These are phyloP conservation scores for Cutaneotrichosporon sp. DNA, from an alignment of 1,284 basidiomycete genomes.

Conservation along the genomic window DNA sequence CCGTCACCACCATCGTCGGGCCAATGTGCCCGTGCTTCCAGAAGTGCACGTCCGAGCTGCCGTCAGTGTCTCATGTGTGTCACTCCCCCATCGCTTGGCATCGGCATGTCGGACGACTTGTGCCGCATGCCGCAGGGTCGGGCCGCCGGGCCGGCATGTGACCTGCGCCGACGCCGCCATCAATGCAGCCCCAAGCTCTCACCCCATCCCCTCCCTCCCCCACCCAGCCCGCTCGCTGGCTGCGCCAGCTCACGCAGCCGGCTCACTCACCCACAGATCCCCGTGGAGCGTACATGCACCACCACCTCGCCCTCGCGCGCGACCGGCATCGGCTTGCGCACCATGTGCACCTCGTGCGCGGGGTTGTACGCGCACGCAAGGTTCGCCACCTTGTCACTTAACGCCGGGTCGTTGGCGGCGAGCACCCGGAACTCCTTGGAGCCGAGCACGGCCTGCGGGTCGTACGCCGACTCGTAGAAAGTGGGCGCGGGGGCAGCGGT, in stretches of 20 bases:
- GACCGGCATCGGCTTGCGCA: slow-evolving; percentile 50
- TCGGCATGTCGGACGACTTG: too few species aligned
- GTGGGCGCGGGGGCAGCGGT: slow-evolving; percentile 12
- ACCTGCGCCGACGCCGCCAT: too few species aligned
- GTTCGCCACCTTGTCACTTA: slow-evolving; percentile 33
- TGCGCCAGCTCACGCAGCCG: too few species aligned
- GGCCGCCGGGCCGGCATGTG: too few species aligned
- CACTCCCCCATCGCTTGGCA: too few species aligned
- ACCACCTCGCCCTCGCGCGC: slow-evolving; percentile 53
- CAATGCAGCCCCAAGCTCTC: too few species aligned
- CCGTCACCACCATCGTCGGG: slow-evolving; percentile 51
- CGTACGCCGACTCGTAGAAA: slow-evolving; percentile 41
- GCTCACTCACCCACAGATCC: slow-evolving; percentile 57
- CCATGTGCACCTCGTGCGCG: slow-evolving; percentile 52
- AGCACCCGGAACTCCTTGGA: slow-evolving; percentile 48
- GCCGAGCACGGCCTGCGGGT: slow-evolving; percentile 44
- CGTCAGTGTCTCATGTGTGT: too few species aligned
- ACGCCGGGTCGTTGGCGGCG: slow-evolving; percentile 30
- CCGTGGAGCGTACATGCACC: slow-evolving; percentile 54
- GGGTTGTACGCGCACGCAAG: slow-evolving; percentile 54
- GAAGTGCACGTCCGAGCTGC: slow-evolving; percentile 57
- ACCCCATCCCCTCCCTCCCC: too few species aligned
- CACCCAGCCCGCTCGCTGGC: too few species aligned
- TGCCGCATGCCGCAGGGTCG: too few species aligned
- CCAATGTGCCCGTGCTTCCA: slow-evolving; percentile 58